Base-by-base conservation (phyloP, 768 basidiomycete species). In the Pulveroboletus frians region DNA sequence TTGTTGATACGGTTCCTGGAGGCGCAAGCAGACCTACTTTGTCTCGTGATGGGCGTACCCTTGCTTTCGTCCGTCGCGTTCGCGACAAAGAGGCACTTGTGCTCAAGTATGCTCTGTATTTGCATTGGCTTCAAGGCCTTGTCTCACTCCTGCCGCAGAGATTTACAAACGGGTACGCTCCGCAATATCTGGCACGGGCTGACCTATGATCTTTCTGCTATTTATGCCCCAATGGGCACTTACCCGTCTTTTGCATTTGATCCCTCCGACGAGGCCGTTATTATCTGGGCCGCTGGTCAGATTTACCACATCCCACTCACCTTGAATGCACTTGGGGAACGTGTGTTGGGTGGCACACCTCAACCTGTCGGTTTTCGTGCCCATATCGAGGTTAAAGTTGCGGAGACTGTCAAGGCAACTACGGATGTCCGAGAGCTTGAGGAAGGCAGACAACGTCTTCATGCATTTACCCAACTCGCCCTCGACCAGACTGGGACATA, bases 211-310 rank as follows among this genome's bases (percentile, higher is more conserved):
- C 70, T 82, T n/a, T 72, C 72, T 18, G 62, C 64, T 9, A 71
- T 85, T 43, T 85, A 80, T 9, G 83, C 85, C 13, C 85, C 86
- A 0, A 87, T 87, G 84, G 84, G 85, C 10, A 88, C 85, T 35
- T 88, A 88, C 55, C 86, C 85, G 0, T 81, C 84, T 1, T 88
- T 84, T 58, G 74, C 85, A 9, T 88, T 88, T 59, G 48, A 52
- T 50, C 50, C 62, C 7, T 58, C 52, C 26, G 58, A 63, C 20
- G 53, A 57, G 18, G 62, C 60, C 20, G 67, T 88, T 45, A 73
- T 88, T 53, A 81, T 88, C 49, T 88, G 85, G 85, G 83, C 85
- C 4, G 77, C 82, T 2, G 85, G 85, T 3, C 77, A 84, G 49
- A 85, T 88, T 21, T 78, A 80, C 61, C 72, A 69, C 13, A 73